These are phyloP conservation scores for Aspergillus carbonarius DNA, from an alignment of 2,329 filamentous ascomycete species.

Conservation along the genomic window DNA sequence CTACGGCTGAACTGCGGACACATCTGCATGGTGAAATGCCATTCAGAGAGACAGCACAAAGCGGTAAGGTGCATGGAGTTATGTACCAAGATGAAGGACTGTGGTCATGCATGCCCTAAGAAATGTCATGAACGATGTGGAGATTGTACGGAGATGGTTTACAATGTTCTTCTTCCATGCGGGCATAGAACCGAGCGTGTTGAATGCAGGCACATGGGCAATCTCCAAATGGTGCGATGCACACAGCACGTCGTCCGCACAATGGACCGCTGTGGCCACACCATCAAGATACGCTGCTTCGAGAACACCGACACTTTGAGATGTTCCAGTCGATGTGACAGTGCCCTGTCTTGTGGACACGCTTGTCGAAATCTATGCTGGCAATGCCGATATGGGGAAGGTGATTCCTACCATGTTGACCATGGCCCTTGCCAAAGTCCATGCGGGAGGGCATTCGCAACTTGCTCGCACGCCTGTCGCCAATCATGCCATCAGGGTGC, in stretches of 20 bases:
- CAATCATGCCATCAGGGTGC: neutral
- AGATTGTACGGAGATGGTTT: neutral
- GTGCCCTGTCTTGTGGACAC: constrained; percentile 3
- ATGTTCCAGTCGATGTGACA: constrained; percentile 1
- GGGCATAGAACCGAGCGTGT: constrained; percentile 6
- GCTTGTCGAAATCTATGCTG: constrained; percentile 3
- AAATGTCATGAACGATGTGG: constrained; percentile 13
- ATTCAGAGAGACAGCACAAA: constrained; percentile 9
- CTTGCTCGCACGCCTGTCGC: constrained; percentile 3
- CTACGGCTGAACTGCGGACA: constrained; percentile 10
- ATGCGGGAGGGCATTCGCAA: constrained; percentile 1
- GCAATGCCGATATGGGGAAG: neutral
- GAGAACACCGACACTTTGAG: neutral
- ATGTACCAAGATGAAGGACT: constrained; percentile 6
- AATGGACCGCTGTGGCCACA: constrained; percentile 2
- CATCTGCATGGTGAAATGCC: constrained; percentile 15
- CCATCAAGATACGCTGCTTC: neutral
- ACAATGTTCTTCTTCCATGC: constrained; percentile 6
- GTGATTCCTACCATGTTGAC: neutral
- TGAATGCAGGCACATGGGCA: neutral
- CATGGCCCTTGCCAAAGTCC: constrained; percentile 5
- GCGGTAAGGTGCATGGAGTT: constrained; percentile 9
- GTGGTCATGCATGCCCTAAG: constrained; percentile 13
- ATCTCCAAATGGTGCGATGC: constrained; percentile 1
- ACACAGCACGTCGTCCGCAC: neutral